Base-by-base conservation (phyloP, 2,329 filamentous ascomycete species). In the Cercospora canescens region DNA sequence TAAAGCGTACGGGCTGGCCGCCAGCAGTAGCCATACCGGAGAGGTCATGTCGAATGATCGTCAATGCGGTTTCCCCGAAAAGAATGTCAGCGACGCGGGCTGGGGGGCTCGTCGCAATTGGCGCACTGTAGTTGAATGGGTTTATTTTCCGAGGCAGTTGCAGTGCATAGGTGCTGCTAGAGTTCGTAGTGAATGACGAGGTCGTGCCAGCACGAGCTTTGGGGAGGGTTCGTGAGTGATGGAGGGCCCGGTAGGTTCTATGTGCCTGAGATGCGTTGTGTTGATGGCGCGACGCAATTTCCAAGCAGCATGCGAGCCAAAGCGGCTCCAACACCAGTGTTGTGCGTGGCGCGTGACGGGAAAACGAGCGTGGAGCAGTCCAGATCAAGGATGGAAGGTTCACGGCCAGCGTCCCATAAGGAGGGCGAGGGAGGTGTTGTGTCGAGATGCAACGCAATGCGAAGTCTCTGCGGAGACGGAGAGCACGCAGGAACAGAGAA, bases 1-100 rank as follows among this genome's bases (percentile, higher is more conserved):
- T 54, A 62, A 37, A 18, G 55, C 67, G 37, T 62, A 62, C 28
- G 68, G 66, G 21, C 62, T 41, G 48, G 66, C 67, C 34, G 64
- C 67, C 21, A 68, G 60, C 59, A 71, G 66, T 60, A 69, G 58
- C 69, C 67, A 67, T 63, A 58, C 57, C 41, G 56, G 39, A 14
- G 60, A 65, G 37, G 37, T 30, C 69, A 71, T 71, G 56, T 56
- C 34, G 37, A 30, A 45, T 30, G 32, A 60, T 52, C 26, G 52
- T 34, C 21, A 28, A 55, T 12, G 26, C 8, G 48, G 9, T 21
- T 34, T 26, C 37, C 34, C 18, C 21, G 26, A 32, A 30, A 39
- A 45, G 32, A 12, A 26, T 1, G 32, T 58, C 21, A 30, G 35
- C 21, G 39, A 55, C 35, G 58, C 55, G 41, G 41, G 41, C 60